Conservation (phyloP, 2,329 filamentous ascomycete genomes). For the Colletotrichum kahawae region DNA sequence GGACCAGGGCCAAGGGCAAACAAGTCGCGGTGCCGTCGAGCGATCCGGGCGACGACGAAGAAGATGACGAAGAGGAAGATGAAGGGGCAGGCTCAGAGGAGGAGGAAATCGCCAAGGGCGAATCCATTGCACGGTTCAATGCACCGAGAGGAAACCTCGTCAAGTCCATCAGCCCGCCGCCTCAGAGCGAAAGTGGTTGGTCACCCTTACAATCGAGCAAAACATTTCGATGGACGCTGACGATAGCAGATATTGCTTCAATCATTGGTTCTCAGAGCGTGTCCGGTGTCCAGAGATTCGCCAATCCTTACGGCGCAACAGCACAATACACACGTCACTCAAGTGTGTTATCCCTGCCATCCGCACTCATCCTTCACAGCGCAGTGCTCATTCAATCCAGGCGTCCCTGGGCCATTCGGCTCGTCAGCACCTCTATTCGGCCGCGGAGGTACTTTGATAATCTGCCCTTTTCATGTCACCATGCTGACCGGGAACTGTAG, state of each 20-base stretch:
- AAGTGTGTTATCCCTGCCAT: not conserved
- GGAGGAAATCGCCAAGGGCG: not conserved
- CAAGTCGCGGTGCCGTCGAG: not conserved
- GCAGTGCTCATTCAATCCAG: not conserved
- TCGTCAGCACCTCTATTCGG: not conserved
- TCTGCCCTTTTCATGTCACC: not conserved
- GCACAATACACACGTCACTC: not conserved
- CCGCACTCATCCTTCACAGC: not conserved
- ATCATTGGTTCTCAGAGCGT: constrained; percentile 10
- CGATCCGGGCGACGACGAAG: not conserved
- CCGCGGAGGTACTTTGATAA: not conserved
- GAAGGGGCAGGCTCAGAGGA: not conserved
- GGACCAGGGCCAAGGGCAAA: not conserved
- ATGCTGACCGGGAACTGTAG: not conserved
- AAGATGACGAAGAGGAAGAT: not conserved
- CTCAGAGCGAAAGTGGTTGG: constrained; percentile 9
- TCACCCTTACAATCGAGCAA: not conserved
- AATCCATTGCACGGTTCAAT: not conserved
- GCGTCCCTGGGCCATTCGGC: not conserved
- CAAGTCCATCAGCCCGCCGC: constrained; percentile 6
- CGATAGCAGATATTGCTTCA: constrained; percentile 4
- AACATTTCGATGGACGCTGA: not conserved
- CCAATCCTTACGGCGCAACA: not conserved
- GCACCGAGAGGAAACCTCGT: not conserved
- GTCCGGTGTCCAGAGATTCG: not conserved